Base-by-base conservation (phyloP, 805 yeast species). In the Blastobotrys terrestris region DNA sequence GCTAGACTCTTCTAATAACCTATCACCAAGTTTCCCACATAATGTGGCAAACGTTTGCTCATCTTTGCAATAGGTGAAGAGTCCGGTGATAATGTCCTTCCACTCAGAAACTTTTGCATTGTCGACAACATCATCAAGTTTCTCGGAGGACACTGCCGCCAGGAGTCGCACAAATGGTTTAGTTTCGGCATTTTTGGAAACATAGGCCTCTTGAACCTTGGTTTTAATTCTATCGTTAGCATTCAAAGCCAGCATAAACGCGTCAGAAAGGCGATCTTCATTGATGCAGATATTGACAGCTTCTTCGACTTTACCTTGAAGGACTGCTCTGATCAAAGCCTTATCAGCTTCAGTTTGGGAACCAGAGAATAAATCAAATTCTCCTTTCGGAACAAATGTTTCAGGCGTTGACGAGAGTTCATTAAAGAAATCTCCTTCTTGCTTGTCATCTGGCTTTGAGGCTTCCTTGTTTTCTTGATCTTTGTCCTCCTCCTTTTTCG, bases 21-120 rank as follows among this genome's bases (percentile, higher is more conserved):
- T 80, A 66, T 87, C 90, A 64, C 97, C 99, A 55, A 94, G 76
- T 53, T 75, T 76, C 31, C 80, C 71, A 55, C 87, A 77, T 56
- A 83, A 76, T 6, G 69, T 60, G 59, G 78, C 79, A 67, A 79
- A 85, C 42, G 75, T 75, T 11, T 47, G 58, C 2, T 70, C 69
- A 57, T 77, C 77, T 16, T 70, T 58, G 44, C 77, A 66, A 61
- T 78, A 85, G 2, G 87, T 77, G 50, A 81, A 67, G 52, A 91
- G 78, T 14, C 89, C 77, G 44, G 78, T 73, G n/a, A 90, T 87
- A 59, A 87, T 81, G 44, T 83, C 84, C 60, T 81, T 85, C 99
- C 99, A 94, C 58, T 87, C 83, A 2, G 75, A 62, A 41, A 91
- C 81, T 63, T 87, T 85, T 31, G 87, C 85, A 64, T 91, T 84